Percentiles rank a stretch among this genome's conserved stretches.
phyloP scores from a whole-genome alignment of 139 green algal genomes.

The Chlamydomonas asymmetrica region DNA sequence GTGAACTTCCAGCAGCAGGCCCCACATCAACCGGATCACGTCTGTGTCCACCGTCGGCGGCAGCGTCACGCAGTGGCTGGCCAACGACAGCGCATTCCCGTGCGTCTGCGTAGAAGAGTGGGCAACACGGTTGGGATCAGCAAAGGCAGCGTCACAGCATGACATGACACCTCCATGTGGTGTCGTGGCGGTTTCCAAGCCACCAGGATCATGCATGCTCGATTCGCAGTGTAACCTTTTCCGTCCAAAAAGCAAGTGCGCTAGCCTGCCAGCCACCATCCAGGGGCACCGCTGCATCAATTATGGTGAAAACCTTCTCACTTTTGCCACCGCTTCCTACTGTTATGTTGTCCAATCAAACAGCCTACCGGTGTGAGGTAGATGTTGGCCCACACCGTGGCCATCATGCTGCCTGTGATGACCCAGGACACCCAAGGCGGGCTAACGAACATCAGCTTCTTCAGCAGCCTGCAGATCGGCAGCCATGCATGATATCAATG shows the following conservation, averaged over 20 bases:
- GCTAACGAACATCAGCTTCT: slow-evolving; percentile 13
- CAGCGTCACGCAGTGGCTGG: slow-evolving; percentile 3
- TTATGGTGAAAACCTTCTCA: no score
- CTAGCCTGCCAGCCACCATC: no score
- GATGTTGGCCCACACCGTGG: slow-evolving; percentile 18
- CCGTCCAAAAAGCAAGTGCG: background rate
- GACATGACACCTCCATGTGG: no score
- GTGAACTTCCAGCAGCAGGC: background rate
- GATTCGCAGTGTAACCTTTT: background rate
- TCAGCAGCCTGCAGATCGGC: slow-evolving; percentile 15
- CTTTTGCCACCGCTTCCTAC: background rate
- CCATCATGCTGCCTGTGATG: slow-evolving; percentile 19
- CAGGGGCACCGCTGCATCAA: no score
- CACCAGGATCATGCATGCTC: background rate
- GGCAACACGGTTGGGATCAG: background rate
- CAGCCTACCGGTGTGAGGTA: slow-evolving; percentile 5
- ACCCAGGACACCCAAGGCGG: slow-evolving; percentile 15
- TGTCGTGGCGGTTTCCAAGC: background rate
- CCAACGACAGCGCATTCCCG: slow-evolving; percentile 10
- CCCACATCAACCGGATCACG: background rate
- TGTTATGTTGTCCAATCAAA: background rate
- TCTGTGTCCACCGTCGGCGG: background rate
- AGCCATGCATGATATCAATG: no score
- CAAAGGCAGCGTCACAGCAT: background rate
- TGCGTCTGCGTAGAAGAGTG: background rate